Base-by-base conservation (phyloP, 2,329 filamentous ascomycete genomes). In the Aspergillus fumigatus region DNA sequence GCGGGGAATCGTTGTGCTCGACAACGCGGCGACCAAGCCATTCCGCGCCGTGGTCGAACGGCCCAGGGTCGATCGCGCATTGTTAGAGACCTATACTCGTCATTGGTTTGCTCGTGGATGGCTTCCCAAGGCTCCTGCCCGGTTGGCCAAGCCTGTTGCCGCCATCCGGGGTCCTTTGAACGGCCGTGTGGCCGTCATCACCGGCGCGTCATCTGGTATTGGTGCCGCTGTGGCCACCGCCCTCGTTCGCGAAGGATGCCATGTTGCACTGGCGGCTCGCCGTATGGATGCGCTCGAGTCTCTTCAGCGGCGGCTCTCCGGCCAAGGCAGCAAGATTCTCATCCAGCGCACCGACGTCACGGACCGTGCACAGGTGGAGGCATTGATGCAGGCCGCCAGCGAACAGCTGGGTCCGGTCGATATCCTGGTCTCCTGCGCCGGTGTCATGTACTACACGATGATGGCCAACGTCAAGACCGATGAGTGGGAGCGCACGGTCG, bases 391-490 rank as follows among this genome's bases (percentile, higher is more conserved):
- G 3, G 78, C 82, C 0, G 79, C 88, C 1, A 77, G 77, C 26
- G 79, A 82, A 48, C 77, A 86, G 63, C 84, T 92, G 0, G 89
- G 89, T 0, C 83, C 86, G 0, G 79, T 92, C 48, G 89, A 93
- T 69, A 89, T 92, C 52, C 81, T 93, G n/a, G 84, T 93, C 51
- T 85, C 85, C 43, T 90, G 88, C 67, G 90, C 89, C 0, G 89
- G 89, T 38, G 89, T 93, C 69, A 93, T 93, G 89, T 93, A 93
- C 77, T 93, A 86, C 75, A 92, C 89, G 54, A 86, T 92, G 85
- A 92, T 93, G 89, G 84, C 86, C 55, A 92, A 92, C 69, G 82
- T 78, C 17, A 82, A 88, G 61, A 83, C 79, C 0, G 87, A 89
- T 4, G 86, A 93, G 65, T 93, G 89, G 89, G 86, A 92, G 61